These are phyloP conservation scores for Papiliotrema nemorosa DNA, from an alignment of 1,284 basidiomycete species.

Conservation along the genomic window DNA sequence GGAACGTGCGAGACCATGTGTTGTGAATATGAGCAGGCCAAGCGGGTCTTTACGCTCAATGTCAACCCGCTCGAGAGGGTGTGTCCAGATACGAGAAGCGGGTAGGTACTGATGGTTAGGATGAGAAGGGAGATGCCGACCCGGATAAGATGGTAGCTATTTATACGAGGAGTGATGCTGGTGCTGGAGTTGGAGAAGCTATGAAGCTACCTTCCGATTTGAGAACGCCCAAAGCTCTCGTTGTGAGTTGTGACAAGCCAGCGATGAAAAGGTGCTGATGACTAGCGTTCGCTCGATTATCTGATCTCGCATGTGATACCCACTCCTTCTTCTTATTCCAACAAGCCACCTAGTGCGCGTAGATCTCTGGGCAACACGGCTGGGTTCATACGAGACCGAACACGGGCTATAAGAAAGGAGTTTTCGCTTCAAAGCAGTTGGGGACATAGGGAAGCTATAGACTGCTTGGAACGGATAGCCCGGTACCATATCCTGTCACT, in stretches of 20 bases:
- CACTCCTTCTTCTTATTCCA: slow-evolving; percentile 32
- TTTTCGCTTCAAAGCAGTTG: slow-evolving; percentile 89
- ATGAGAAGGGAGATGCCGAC: slow-evolving; percentile 59
- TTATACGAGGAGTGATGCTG: slow-evolving; percentile 84
- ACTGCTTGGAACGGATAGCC: slow-evolving; percentile 88
- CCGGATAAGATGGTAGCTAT: slow-evolving; percentile 86
- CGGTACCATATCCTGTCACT: slow-evolving; percentile 88
- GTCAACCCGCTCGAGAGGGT: slow-evolving; percentile 83
- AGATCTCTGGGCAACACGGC: slow-evolving; percentile 57
- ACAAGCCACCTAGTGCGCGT: slow-evolving; percentile 35
- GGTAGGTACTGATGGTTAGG: not conserved
- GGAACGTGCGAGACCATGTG: slow-evolving; percentile 95
- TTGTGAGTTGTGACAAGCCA: slow-evolving; percentile 55
- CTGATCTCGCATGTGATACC: slow-evolving; percentile 79
- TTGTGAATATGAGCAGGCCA: slow-evolving; percentile 85
- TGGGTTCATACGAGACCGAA: slow-evolving; percentile 84
- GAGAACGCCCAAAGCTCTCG: slow-evolving; percentile 78
- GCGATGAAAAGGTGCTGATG: too few species aligned
- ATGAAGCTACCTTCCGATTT: slow-evolving; percentile 84
- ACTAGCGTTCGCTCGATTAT: slow-evolving; percentile 81
- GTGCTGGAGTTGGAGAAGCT: slow-evolving; percentile 50
- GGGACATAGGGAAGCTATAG: slow-evolving; percentile 68
- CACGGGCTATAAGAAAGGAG: slow-evolving; percentile 85
- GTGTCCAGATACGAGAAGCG: slow-evolving; percentile 40
- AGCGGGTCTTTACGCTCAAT: slow-evolving; percentile 85